These are phyloP conservation scores for Aspergillus sp. DNA, from an alignment of 2,329 filamentous ascomycete species.

Conservation along the genomic window DNA sequence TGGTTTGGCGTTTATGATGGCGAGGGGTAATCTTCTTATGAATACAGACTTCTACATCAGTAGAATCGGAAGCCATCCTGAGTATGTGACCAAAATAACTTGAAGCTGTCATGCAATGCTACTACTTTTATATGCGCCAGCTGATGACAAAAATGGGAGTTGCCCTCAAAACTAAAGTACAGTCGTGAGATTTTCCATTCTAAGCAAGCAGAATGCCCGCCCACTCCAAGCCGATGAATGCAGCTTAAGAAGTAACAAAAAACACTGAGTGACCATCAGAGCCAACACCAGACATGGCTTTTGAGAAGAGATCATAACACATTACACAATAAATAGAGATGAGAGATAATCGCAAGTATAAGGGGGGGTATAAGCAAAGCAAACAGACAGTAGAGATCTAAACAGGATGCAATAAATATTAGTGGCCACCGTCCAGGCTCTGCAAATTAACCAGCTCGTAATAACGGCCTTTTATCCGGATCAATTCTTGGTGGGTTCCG, in stretches of 20 bases:
- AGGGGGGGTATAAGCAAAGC: background rate
- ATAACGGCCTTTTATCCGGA: constrained; percentile 71
- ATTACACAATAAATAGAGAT: background rate
- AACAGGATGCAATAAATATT: constrained; percentile 12
- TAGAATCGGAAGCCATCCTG: background rate
- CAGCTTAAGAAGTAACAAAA: background rate
- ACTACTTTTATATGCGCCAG: background rate
- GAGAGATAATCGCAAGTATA: constrained; percentile 6
- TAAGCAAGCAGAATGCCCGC: constrained; percentile 1
- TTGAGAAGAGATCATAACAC: background rate
- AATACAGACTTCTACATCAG: background rate
- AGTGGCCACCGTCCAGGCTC: constrained; percentile 65
- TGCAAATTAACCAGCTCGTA: constrained; percentile 79
- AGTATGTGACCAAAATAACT: background rate
- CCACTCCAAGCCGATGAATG: background rate
- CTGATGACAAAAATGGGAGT: background rate
- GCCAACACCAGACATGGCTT: constrained; percentile 1
- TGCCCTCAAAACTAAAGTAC: background rate
- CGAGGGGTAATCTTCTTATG: background rate
- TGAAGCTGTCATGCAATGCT: background rate
- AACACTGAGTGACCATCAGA: background rate
- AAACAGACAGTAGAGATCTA: constrained; percentile 7
- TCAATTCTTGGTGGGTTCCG: constrained; percentile 75
- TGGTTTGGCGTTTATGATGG: background rate
- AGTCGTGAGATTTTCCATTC: background rate